These are phyloP conservation scores for Pseudopyrenochaeta lycopersici DNA, from an alignment of 2,329 filamentous ascomycete species.

Conservation along the genomic window DNA sequence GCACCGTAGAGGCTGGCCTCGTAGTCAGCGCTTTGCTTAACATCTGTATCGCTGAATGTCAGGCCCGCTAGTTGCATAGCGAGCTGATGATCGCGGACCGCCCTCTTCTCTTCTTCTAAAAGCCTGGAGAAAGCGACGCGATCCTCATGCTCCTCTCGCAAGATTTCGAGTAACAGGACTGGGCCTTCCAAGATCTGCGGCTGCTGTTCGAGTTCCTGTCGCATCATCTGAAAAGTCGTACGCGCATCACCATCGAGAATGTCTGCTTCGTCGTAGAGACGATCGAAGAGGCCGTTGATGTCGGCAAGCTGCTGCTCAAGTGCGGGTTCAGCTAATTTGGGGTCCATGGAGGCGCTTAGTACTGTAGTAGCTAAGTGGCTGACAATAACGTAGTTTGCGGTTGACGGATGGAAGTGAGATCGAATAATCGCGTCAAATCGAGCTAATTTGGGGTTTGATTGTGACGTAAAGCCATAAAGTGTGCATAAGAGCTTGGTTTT, in stretches of 20 bases:
- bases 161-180: conserved; percentile 16
- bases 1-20: conserved; percentile 2
- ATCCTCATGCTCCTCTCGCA: conserved; percentile 13
- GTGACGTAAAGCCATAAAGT: too few species aligned
- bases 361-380: too few species aligned
- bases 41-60: neutral
- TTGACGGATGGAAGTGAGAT: too few species aligned
- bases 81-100: conserved; percentile 20
- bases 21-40: conserved; percentile 5
- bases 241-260: conserved; percentile 7
- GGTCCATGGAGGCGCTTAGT: conserved; percentile 12
- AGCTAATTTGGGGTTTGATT: too few species aligned
- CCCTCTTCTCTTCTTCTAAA: conserved; percentile 20
- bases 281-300: conserved; percentile 4
- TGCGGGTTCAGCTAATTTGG: conserved; percentile 16
- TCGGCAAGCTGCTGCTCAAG: conserved; percentile 21
- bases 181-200: conserved; percentile 17
- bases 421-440: too few species aligned
- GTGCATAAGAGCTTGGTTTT: too few species aligned
- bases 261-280: conserved; percentile 3
- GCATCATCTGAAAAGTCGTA: conserved; percentile 4
- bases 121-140: conserved; percentile 11
- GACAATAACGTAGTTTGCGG: too few species aligned
- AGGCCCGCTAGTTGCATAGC: conserved; percentile 13
- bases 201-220: conserved; percentile 5